Conservation (phyloP, 2,329 filamentous ascomycete species). For the Dothideomycetidae sp. region DNA sequence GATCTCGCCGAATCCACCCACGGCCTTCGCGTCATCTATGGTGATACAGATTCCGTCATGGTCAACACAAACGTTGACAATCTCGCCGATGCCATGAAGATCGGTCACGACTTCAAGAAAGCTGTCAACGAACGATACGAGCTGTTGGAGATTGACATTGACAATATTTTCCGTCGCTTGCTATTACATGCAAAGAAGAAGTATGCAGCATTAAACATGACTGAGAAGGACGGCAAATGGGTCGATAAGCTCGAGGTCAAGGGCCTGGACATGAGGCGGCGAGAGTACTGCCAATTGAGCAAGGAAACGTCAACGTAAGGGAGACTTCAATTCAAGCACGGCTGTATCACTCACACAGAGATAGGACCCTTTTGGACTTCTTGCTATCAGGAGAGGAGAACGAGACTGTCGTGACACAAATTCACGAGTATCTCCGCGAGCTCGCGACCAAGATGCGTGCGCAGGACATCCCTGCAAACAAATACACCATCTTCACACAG, state of each 20-base stretch:
- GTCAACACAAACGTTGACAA: conserved; percentile 98
- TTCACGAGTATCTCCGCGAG: conserved; percentile 84
- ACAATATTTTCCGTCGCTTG: conserved; percentile 89
- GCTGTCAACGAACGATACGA: conserved; percentile 88
- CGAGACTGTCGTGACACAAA: conserved; percentile 72
- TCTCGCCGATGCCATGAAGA: conserved; percentile 74
- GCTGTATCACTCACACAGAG: too few relatives aligned
- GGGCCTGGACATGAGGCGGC: conserved; percentile 91
- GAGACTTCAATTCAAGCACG: too few relatives aligned
- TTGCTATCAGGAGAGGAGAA: conserved; percentile 88
- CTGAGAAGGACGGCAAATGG: conserved; percentile 72
- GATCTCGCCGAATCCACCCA: conserved; percentile 84
- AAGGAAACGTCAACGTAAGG: conserved; percentile 72
- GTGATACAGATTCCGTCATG: conserved; percentile 99
- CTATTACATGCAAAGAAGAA: conserved; percentile 97
- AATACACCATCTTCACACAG: conserved; percentile 97
- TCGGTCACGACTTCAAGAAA: conserved; percentile 89
- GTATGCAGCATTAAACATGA: conserved; percentile 90
- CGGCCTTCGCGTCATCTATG: conserved; percentile 81
- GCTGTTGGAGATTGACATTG: conserved; percentile 92
- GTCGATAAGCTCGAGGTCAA: conserved; percentile 95
- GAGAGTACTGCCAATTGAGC: conserved; percentile 89
- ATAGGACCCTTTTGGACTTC: conserved; percentile 76
- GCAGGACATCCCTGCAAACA: conserved; percentile 56
- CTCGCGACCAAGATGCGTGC: conserved; percentile 79